Base-by-base conservation (phyloP, 78 protist species). In the Creolimax fragrantissima region DNA sequence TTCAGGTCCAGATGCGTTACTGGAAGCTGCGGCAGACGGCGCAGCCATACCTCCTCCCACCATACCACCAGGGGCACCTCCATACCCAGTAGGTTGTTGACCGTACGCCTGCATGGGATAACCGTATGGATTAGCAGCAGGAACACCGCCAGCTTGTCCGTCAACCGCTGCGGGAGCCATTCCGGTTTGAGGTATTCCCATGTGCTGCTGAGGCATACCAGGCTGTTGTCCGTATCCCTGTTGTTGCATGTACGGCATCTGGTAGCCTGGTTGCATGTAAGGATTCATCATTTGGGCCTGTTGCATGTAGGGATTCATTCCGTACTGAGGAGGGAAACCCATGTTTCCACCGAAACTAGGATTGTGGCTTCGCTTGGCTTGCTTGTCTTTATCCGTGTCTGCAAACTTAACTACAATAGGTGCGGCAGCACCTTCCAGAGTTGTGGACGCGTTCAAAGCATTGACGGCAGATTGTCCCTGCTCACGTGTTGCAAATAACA, bases 331-430 rank as follows among this genome's bases (percentile, higher is more conserved):
- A 44, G 4, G 43, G 86, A 11, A 11, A 83, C 42, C 74, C 0
- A 17, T 24, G 74, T 24, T 24, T 32, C 24, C 11, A 24, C 74
- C 74, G 0, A 0, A 0, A 1, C 74, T 58, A 1, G 11, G 11
- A 24, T 24, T 24, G 74, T 58, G 74, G 39, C 24, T 17, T n/a
- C 36, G 3, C 41, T 44, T n/a, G 41, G 43, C 35, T 58, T 24
- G 4, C 35, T 44, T 86, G 45, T 96, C 94, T 84, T 92, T 93
- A 44, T 96, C 96, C 36, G 95, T 90, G 66, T 96, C 97, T 17
- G 96, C 97, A 36, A 93, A 92, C 89, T 94, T 94, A 7, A 96
- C 96, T 3, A 96, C 96, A n/a, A 96, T 3, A 32, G 94, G 91
- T 7, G 17, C 42, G 41, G 90, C 7, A 5, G 89, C 45, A 7